phyloP scores from a whole-genome alignment of 2,329 filamentous ascomycete species.

The Aureobasidium subglaciale region DNA sequence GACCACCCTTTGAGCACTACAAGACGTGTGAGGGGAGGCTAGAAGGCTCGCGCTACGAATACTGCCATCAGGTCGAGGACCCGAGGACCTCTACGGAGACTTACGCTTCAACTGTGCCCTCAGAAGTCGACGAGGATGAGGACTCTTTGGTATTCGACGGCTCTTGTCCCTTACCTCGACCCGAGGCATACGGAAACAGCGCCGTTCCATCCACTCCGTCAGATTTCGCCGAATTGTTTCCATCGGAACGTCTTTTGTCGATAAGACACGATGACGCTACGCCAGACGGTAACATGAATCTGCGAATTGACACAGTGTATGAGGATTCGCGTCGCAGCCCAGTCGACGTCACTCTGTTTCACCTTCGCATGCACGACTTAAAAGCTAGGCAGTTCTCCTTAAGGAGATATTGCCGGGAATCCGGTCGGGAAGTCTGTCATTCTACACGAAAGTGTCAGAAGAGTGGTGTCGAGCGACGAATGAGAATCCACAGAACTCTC shows the following conservation, averaged over 20 bases:
- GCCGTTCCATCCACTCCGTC: slow-evolving; percentile 70
- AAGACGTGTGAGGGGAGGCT: slow-evolving; percentile 22
- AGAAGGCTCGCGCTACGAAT: slow-evolving; percentile 10
- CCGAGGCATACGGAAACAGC: slow-evolving; percentile 56
- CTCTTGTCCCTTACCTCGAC: slow-evolving; percentile 53
- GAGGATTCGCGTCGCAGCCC: slow-evolving; percentile 27
- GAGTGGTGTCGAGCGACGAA: slow-evolving; percentile 42
- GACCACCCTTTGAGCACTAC: slow-evolving; percentile 23
- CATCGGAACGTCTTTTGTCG: slow-evolving; percentile 69
- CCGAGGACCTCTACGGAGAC: slow-evolving; percentile 64
- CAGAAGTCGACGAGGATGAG: slow-evolving; percentile 47
- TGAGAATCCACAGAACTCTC: slow-evolving; percentile 51
- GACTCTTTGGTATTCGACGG: slow-evolving; percentile 44
- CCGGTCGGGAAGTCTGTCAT: slow-evolving; percentile 86
- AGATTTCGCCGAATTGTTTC: slow-evolving; percentile 80
- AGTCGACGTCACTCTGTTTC: slow-evolving; percentile 71
- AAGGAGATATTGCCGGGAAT: slow-evolving; percentile 84
- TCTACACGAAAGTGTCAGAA: slow-evolving; percentile 64
- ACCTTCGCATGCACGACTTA: slow-evolving; percentile 90
- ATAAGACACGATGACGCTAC: slow-evolving; percentile 90
- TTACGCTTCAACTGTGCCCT: slow-evolving; percentile 66
- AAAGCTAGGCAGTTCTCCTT: slow-evolving; percentile 81
- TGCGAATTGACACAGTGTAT: slow-evolving; percentile 76
- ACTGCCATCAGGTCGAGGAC: slow-evolving; percentile 25
- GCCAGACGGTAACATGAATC: slow-evolving; percentile 90